phyloP scores from a whole-genome alignment of 345 rosid species.

The Pseudoturritis turrita region DNA sequence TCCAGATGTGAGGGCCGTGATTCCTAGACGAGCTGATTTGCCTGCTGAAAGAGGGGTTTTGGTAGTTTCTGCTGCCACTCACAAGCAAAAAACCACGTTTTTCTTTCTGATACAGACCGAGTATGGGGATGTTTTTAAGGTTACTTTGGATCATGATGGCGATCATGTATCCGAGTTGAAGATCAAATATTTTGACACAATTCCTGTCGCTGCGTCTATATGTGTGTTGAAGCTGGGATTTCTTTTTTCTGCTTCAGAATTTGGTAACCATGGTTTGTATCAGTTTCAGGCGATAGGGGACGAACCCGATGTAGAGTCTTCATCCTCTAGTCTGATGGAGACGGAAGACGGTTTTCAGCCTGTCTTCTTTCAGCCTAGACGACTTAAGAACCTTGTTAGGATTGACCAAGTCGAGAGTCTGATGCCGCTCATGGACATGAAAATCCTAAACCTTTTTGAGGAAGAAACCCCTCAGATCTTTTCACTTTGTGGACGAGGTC shows the following conservation, averaged over 20 bases:
- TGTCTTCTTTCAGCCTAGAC: slow-evolving; percentile 88
- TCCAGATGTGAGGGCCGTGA: slow-evolving; percentile 84
- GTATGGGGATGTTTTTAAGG: slow-evolving; percentile 91
- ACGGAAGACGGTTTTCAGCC: slow-evolving; percentile 98
- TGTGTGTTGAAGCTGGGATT: slow-evolving; percentile 92
- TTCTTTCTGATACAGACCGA: slow-evolving; percentile 96
- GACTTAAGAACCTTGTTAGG: slow-evolving; percentile 86
- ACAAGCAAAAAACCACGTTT: slow-evolving; percentile 84
- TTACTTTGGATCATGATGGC: slow-evolving; percentile 68
- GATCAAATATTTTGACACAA: slow-evolving; percentile 92
- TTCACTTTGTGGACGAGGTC: slow-evolving; percentile 92
- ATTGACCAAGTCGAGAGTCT: slow-evolving; percentile 94
- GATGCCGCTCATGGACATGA: slow-evolving; percentile 99
- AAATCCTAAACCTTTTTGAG: slow-evolving; percentile 81
- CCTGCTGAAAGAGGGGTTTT: slow-evolving; percentile 91
- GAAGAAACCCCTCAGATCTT: slow-evolving; percentile 97
- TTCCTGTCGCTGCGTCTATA: slow-evolving; percentile 79
- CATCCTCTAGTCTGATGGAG: slow-evolving; percentile 86
- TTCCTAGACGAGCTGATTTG: slow-evolving; percentile 88
- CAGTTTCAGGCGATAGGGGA: slow-evolving; percentile 93
- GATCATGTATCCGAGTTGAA: slow-evolving; percentile 76
- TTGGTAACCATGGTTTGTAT: slow-evolving; percentile 93
- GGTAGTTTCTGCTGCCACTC: slow-evolving; percentile 87
- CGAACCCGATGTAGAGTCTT: slow-evolving; percentile 89
- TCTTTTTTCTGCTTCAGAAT: slow-evolving; percentile 89